These are phyloP conservation scores for Xanthoceras sorbifolium DNA, from an alignment of 345 rosid genomes.

Conservation along the genomic window DNA sequence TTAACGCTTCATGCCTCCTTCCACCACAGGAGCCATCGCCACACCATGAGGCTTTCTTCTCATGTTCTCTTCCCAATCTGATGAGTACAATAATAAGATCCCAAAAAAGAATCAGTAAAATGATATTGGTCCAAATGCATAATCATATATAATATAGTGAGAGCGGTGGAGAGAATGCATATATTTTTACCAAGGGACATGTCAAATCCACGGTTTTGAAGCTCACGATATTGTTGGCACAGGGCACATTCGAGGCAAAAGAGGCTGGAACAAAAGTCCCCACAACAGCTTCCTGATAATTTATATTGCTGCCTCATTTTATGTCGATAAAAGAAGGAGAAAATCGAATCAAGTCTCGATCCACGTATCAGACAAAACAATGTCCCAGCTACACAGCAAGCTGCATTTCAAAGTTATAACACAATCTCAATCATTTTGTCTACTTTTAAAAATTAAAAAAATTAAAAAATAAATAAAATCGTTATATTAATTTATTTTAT, in stretches of 20 bases:
- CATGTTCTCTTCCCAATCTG: no score
- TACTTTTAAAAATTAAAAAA: no score
- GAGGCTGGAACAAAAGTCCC: slow-evolving; percentile 32
- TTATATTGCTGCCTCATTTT: slow-evolving; percentile 33
- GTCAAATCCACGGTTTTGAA: slow-evolving; percentile 42
- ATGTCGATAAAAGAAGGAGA: slow-evolving; percentile 31
- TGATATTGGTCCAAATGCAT: no score
- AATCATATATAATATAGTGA: background rate
- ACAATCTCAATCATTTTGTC: no score
- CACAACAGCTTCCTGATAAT: slow-evolving; percentile 21
- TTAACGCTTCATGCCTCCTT: no score
- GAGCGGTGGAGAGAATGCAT: no score
- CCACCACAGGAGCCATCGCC: no score
- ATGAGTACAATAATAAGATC: no score
- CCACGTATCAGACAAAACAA: slow-evolving; percentile 1
- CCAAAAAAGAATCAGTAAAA: no score
- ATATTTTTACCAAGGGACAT: slow-evolving; percentile 42
- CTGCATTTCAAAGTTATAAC: slow-evolving; percentile 19
- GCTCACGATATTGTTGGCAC: slow-evolving; percentile 46
- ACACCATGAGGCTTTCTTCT: no score
- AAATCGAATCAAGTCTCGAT: slow-evolving; percentile 21
- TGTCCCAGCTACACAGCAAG: slow-evolving; percentile 34
- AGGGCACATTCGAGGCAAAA: slow-evolving; percentile 44
- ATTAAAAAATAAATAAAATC: no score
- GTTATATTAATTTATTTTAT: no score